Evolutionary conservation across 192 early-diverging fungal genomes (phyloP).

Genomic region (Coemansia sp.): DNA sequence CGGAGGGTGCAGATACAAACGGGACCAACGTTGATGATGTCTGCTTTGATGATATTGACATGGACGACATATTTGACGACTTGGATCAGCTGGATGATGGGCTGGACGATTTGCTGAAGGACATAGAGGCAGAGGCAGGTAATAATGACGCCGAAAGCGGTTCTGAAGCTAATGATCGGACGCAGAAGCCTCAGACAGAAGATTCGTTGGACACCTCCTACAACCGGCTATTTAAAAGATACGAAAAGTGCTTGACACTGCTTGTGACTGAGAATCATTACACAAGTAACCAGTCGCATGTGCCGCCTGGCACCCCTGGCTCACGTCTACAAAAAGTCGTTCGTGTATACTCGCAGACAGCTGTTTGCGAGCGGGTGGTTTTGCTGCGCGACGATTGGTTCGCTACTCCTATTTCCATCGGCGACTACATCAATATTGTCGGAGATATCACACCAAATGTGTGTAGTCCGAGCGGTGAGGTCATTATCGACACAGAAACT

Average conservation of each 20-base stretch:
- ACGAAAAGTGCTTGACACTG: conserved; percentile 43
- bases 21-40: conserved; percentile 19
- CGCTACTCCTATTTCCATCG: conserved; percentile 57
- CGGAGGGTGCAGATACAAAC: neutral
- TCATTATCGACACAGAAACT: conserved; percentile 59
- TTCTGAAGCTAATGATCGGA: neutral
- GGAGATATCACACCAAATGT: conserved; percentile 14
- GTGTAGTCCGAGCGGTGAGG: conserved; percentile 1
- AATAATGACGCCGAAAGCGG: neutral
- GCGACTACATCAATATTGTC: conserved; percentile 64
- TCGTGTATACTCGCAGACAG: conserved; percentile 46
- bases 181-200: neutral
- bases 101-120: conserved; percentile 20
- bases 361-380: conserved; percentile 32
- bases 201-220: neutral
- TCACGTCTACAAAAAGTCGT: conserved; percentile 34
- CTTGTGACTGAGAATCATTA: conserved; percentile 35
- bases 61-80: conserved; percentile 31
- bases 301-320: neutral
- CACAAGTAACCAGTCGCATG: conserved; percentile 15
- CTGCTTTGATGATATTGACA: conserved; percentile 31
- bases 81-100: conserved; percentile 21
- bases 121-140: neutral
- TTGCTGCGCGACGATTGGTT: conserved; percentile 71
- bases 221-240: conserved; percentile 15